These are phyloP conservation scores for Thecaphora thlaspeos DNA, from an alignment of 1,284 basidiomycete species.

Conservation along the genomic window DNA sequence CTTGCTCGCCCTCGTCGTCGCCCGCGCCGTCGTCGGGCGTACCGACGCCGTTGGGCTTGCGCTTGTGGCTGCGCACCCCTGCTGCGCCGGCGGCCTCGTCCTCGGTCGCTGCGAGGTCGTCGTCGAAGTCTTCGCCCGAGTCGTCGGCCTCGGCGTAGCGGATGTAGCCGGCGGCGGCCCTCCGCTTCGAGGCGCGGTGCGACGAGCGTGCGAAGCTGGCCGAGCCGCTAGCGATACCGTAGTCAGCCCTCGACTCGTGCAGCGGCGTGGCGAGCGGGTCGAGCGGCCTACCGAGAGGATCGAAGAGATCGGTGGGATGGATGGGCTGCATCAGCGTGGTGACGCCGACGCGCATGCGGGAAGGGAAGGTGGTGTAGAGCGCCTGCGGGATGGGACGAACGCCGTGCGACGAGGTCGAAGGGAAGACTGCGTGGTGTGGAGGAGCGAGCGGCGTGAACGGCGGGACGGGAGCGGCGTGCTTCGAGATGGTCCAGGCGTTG, in stretches of 20 bases:
- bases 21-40: slow-evolving; percentile 3
- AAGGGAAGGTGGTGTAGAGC: slow-evolving; percentile 77
- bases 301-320: slow-evolving; percentile 37
- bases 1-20: slow-evolving; percentile 30
- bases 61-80: slow-evolving; percentile 29
- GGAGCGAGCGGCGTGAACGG: neutral
- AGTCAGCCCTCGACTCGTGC: slow-evolving; percentile 14
- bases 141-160: slow-evolving; percentile 44
- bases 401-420: slow-evolving; percentile 8
- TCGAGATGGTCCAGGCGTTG: neutral
- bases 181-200: slow-evolving; percentile 17
- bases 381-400: slow-evolving; percentile 65
- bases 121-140: slow-evolving; percentile 45
- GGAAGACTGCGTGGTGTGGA: neutral
- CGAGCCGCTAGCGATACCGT: slow-evolving; percentile 1
- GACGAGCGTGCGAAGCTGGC: slow-evolving; percentile 19
- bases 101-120: slow-evolving; percentile 20
- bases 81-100: slow-evolving; percentile 27
- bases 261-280: slow-evolving; percentile 18
- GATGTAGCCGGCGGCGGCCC: slow-evolving; percentile 26
- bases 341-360: slow-evolving; percentile 86
- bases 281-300: slow-evolving; percentile 21
- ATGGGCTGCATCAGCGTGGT: slow-evolving; percentile 91
- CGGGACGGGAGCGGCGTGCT: neutral
- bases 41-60: slow-evolving; percentile 2